Evolutionary conservation across 2,329 filamentous ascomycete species (phyloP).

Genomic region (Colletotrichum incanum): DNA sequence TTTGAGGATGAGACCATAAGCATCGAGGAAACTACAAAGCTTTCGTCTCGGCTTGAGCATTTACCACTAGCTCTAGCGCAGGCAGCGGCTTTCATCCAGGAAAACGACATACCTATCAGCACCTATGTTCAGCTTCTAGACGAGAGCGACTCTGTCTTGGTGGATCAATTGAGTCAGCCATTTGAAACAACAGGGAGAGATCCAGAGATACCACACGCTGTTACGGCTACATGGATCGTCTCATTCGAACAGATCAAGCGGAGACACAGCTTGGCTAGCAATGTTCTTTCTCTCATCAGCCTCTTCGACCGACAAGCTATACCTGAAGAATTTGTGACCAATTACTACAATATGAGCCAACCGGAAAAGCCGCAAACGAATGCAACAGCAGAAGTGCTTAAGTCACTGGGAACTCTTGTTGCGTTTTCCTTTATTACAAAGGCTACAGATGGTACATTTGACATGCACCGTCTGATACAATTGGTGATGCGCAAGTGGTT

Average conservation of each 20-base stretch:
- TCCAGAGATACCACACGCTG: slow-evolving; percentile 49
- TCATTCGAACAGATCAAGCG: slow-evolving; percentile 52
- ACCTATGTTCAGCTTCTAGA: slow-evolving; percentile 46
- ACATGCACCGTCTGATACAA: background rate
- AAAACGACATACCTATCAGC: background rate
- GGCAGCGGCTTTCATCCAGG: background rate
- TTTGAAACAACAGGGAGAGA: slow-evolving; percentile 31
- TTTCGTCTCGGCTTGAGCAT: background rate
- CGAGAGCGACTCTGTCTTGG: slow-evolving; percentile 40
- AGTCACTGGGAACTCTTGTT: background rate
- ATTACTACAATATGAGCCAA: background rate
- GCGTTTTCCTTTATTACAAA: background rate
- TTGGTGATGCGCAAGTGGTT: background rate
- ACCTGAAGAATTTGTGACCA: slow-evolving; percentile 50
- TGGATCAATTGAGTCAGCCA: slow-evolving; percentile 50
- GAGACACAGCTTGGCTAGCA: slow-evolving; percentile 52
- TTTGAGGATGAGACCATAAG: background rate
- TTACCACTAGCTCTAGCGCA: slow-evolving; percentile 8
- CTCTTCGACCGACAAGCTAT: slow-evolving; percentile 56
- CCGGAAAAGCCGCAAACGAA: too few relatives aligned
- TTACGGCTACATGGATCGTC: slow-evolving; percentile 50
- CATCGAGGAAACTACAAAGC: background rate
- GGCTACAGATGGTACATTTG: background rate
- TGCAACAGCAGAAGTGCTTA: background rate
- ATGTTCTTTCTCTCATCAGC: slow-evolving; percentile 60